Base-by-base conservation (phyloP, 2,329 filamentous ascomycete genomes). In the Microdochium nivale region DNA sequence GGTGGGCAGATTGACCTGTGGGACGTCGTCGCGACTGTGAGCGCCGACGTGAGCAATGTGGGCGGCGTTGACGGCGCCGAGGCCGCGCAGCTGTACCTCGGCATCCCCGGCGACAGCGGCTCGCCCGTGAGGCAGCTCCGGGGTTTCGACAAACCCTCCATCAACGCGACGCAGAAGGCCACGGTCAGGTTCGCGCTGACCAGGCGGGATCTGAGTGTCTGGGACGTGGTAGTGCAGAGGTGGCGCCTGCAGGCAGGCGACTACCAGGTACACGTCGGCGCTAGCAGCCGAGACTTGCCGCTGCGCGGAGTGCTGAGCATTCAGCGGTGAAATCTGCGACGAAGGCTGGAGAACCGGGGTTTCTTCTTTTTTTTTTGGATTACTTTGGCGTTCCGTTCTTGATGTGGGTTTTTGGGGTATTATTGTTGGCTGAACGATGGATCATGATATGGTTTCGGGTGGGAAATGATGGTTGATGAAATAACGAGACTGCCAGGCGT, bases 201-300 rank as follows among this genome's bases (percentile, higher is more conserved):
- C 19, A 72, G 84, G 40, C 76, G 83, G 54, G 84, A 88, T 59
- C 60, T 88, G 48, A 87, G 83, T 63, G 71, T 81, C 25, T 88
- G 84, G 85, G 81, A 87, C 60, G 73, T 77, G 3, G 67, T 63
- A 1, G 72, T 71, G 30, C 82, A 87, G 67, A 77, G 78, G 59
- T 88, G 84, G 84, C 69, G 70, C 46, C 58, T 83, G 50, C 70
- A 68, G 49, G 66, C 61, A 23, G 77, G 76, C 0, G 60, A 63
- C 13, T 79, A 77, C 54, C 56, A 54, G 2, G 52, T 80, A 3
- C 72, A 62, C 52, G 70, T 79, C 3, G 78, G 77, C 0, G 67
- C 67, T 2, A 79, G 74, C 54, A 78, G 75, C 56, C 65, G 73
- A 25, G 62, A 71, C 32, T 54, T 79, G 54, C 69, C 70, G 23